Base-by-base conservation (phyloP, 1,284 basidiomycete species). In the Earliella scabrosa region DNA sequence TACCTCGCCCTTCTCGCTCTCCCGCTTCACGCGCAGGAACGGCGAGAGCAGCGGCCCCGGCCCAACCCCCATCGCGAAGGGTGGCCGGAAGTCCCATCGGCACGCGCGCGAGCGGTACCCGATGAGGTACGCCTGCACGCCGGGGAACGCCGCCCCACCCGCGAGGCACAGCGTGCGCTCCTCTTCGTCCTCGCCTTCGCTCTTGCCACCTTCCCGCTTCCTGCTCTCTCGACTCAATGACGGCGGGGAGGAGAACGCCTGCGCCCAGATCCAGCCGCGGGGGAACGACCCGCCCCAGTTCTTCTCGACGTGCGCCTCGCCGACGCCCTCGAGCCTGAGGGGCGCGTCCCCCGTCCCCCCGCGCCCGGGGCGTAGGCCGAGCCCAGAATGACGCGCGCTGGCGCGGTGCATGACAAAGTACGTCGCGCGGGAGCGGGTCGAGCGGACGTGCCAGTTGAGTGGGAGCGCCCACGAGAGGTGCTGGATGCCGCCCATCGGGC, bases 281-380 rank as follows among this genome's bases (percentile, higher is more conserved):
- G 66, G 66, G 46, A 69, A 69, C 18, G 63, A 60, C 39, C 52
- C 54, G 39, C 66, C 66, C 67, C 66, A 69, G 65, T 67, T 69
- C 64, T 69, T 69, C 57, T 69, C 67, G 46, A 63, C 32, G 45
- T 69, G 67, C n/a, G 67, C 52, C 21, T 48, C 48, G 29, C 63
- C 67, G 10, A 50, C 41, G 26, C 56, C 60, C 18, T 34, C 36
- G 11, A 45, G 61, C 34, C 21, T 36, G 13, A 13, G 18, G 58
- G 2, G 35, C 47, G 23, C 56, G 61, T 2, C 49, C 41, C 35
- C 31, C 40, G 40, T n/a, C 14, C n/a, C n/a, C n/a, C n/a, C n/a
- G n/a, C n/a, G n/a, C n/a, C n/a, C n/a, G n/a, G n/a, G n/a, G n/a
- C n/a, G n/a, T n/a, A n/a, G n/a, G n/a, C n/a, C n/a, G n/a, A n/a